Evolutionary conservation across 371 early-diverging fungal genomes (phyloP), one percentile per base, ranked within the genome.

Genomic region (Circinella minor): DNA sequence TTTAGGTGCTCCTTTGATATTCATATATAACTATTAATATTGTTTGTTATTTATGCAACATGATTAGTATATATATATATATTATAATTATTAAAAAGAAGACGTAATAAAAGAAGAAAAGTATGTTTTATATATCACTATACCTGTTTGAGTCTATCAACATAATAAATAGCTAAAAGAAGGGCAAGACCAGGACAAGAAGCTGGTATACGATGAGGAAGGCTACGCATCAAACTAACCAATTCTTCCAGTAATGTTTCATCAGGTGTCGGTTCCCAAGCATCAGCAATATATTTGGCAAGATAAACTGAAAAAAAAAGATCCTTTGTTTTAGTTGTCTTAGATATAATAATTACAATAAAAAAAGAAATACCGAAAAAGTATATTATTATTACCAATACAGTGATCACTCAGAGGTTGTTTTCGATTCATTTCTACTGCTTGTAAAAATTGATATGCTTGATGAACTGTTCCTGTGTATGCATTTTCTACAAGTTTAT

Each of bases 81-180:
- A n/a, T n/a, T n/a, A n/a, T n/a, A n/a, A n/a, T 27, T 43, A 1
- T 43, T 43, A 43, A 43, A 43, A 11, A 9, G n/a, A 9, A 11
- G 11, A 27, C 37, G 9, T 37, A 18, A 20, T 18, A 51, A 10
- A 10, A 7, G 17, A 18, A 48, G n/a, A 15, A 48, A 37, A 49
- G 27, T 27, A 27, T 27, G 27, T 27, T 27, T 27, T 27, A 27
- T 27, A 27, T 27, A 27, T 27, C 27, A 27, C 2, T 51, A n/a
- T 65, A 20, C 66, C 39, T 65, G 36, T 65, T 65, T 65, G 6
- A 65, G 38, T 36, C 55, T 34, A 14, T 55, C 66, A 38, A 65
- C 39, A 39, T 65, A 65, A 18, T 55, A 39, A 43, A 54, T 55
- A 36, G 66, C 66, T 20, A 65, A 20, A 18, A 65, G 55, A 9